phyloP scores from a whole-genome alignment of 2,329 filamentous ascomycete species.

The Ceratocystis alfenasii region DNA sequence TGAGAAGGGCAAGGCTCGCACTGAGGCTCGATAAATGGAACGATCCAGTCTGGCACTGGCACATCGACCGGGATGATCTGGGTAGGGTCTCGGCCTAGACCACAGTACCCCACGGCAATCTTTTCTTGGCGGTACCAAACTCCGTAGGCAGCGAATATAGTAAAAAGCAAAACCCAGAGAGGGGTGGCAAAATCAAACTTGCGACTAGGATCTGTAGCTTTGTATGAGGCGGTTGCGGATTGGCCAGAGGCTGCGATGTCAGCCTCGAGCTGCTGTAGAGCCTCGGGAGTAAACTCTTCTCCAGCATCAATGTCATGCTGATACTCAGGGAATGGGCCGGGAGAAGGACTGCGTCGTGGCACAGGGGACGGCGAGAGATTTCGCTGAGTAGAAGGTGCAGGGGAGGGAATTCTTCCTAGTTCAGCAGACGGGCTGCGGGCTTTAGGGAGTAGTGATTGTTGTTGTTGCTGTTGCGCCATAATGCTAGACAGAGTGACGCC shows the following conservation, averaged over 20 bases:
- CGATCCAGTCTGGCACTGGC: slow-evolving; percentile 58
- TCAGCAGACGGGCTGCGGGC: slow-evolving; percentile 12
- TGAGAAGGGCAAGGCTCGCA: slow-evolving; percentile 87
- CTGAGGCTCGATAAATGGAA: slow-evolving; percentile 58
- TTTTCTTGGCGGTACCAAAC: slow-evolving; percentile 91
- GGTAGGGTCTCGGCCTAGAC: slow-evolving; percentile 55
- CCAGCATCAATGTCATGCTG: slow-evolving; percentile 47
- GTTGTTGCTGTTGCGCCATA: slow-evolving; percentile 20
- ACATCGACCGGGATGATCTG: slow-evolving; percentile 39
- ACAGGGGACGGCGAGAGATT: slow-evolving; percentile 21
- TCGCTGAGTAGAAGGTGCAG: slow-evolving; percentile 17
- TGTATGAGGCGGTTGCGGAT: slow-evolving; percentile 34
- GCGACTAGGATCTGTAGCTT: slow-evolving; percentile 31
- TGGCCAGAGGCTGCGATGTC: slow-evolving; percentile 50
- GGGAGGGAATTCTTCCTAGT: slow-evolving; percentile 4
- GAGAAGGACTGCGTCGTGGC: slow-evolving; percentile 20
- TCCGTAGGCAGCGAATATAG: slow-evolving; percentile 59
- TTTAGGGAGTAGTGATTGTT: slow-evolving; percentile 10
- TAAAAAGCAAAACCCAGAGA: slow-evolving; percentile 57
- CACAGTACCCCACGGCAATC: slow-evolving; percentile 89
- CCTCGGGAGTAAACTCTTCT: slow-evolving; percentile 91
- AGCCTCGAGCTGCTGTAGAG: slow-evolving; percentile 65
- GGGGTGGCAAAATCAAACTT: slow-evolving; percentile 48
- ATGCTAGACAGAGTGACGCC: slow-evolving; percentile 22
- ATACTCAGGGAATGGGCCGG: slow-evolving; percentile 21